phyloP scores from a whole-genome alignment of 495 filamentous ascomycete genomes.

The Penicillium lividum region DNA sequence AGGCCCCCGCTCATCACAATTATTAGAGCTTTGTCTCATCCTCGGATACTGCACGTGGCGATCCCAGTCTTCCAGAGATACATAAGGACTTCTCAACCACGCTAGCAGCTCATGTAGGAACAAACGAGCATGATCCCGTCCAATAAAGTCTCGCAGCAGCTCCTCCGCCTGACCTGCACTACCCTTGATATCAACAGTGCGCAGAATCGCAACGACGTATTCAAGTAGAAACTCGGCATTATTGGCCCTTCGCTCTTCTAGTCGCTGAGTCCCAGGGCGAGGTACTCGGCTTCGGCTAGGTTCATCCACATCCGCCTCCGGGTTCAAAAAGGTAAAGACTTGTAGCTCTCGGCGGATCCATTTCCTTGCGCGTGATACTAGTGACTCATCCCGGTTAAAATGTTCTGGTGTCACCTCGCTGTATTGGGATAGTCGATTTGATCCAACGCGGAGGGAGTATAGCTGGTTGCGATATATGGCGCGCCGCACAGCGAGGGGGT shows the following conservation, averaged over 20 bases:
- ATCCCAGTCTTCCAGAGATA: slow-evolving; percentile 73
- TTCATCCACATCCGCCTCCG: slow-evolving; percentile 29
- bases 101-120: slow-evolving; percentile 83
- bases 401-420: slow-evolving; percentile 68
- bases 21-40: not conserved
- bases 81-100: slow-evolving; percentile 80
- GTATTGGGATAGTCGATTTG: slow-evolving; percentile 78
- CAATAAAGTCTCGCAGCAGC: slow-evolving; percentile 83
- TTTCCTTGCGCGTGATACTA: slow-evolving; percentile 78
- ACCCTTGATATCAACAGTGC: slow-evolving; percentile 85
- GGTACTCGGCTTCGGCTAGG: slow-evolving; percentile 19
- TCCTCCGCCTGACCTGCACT: slow-evolving; percentile 84
- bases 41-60: slow-evolving; percentile 69
- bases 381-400: slow-evolving; percentile 62
- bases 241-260: slow-evolving; percentile 56
- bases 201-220: slow-evolving; percentile 85
- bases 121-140: slow-evolving; percentile 70
- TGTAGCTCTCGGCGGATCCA: slow-evolving; percentile 88
- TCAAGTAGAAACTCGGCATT: slow-evolving; percentile 90
- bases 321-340: slow-evolving; percentile 77
- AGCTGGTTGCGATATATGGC: slow-evolving; percentile 74
- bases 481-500: slow-evolving; percentile 67
- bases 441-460: slow-evolving; percentile 83
- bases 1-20: not conserved
- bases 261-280: slow-evolving; percentile 38